Conservation (phyloP, 495 filamentous ascomycete genomes). For the Corynascus novoguineensis region DNA sequence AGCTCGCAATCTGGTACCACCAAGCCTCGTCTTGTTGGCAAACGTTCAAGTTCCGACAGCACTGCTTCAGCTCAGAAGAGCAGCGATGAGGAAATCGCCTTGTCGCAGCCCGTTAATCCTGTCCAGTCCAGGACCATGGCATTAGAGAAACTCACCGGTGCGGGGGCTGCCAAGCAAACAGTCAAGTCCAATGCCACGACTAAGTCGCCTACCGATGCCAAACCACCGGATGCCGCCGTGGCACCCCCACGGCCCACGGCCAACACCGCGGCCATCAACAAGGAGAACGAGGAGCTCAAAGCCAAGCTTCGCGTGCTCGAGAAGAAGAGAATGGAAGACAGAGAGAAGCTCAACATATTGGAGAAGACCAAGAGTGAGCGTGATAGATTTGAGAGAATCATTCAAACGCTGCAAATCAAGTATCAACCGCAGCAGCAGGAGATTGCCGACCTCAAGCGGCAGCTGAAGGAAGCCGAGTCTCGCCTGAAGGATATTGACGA, state of each 20-base stretch:
- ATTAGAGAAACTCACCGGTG: slow-evolving; percentile 42
- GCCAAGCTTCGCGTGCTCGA: slow-evolving; percentile 73
- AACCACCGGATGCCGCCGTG: slow-evolving; percentile 14
- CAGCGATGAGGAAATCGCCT: slow-evolving; percentile 35
- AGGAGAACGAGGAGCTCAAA: slow-evolving; percentile 74
- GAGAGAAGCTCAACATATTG: slow-evolving; percentile 76
- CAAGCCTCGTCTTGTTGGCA: not conserved
- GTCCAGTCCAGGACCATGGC: slow-evolving; percentile 40
- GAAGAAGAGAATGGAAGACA: slow-evolving; percentile 75
- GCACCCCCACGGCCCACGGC: slow-evolving; percentile 17
- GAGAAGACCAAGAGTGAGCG: slow-evolving; percentile 73
- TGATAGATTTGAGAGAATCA: slow-evolving; percentile 81
- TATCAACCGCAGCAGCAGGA: slow-evolving; percentile 84
- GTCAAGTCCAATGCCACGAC: slow-evolving; percentile 18
- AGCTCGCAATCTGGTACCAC: slow-evolving; percentile 37
- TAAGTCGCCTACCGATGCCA: slow-evolving; percentile 22
- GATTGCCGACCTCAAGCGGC: slow-evolving; percentile 64
- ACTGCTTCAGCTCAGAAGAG: slow-evolving; percentile 36
- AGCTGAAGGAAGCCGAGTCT: slow-evolving; percentile 68
- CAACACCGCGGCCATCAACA: slow-evolving; percentile 43
- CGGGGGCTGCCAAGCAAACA: not conserved
- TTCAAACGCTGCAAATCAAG: slow-evolving; percentile 87
- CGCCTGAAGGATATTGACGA: slow-evolving; percentile 63
- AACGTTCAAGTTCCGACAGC: slow-evolving; percentile 26
- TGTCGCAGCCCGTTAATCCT: slow-evolving; percentile 44